Evolutionary conservation across 2,329 filamentous ascomycete species (phyloP).

Genomic region (Colletotrichum theobromicola): DNA sequence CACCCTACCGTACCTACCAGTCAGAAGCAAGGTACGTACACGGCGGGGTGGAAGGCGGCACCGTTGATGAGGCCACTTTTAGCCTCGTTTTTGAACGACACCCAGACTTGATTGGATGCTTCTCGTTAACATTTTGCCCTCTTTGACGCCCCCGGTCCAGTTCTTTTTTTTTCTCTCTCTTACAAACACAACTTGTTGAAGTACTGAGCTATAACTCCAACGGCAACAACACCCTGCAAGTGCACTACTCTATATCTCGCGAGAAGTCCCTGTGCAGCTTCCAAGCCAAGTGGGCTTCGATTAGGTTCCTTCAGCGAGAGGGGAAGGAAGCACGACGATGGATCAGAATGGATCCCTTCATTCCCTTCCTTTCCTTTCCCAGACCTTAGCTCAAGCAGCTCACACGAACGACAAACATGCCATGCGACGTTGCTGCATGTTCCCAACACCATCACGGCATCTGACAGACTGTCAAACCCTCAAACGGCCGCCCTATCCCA

Average conservation of each 20-base stretch:
- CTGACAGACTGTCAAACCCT: not conserved
- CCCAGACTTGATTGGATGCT: not conserved
- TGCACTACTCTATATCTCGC: too few species aligned
- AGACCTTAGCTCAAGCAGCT: not conserved
- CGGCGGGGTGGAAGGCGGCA: not conserved
- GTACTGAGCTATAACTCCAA: not conserved
- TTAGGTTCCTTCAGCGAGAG: not conserved
- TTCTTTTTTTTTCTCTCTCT: not conserved
- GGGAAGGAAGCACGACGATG: not conserved
- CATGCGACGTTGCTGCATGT: not conserved
- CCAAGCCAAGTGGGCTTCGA: not conserved
- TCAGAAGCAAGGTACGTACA: not conserved
- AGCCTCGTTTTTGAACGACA: not conserved
- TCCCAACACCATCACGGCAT: not conserved
- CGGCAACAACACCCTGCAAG: not conserved
- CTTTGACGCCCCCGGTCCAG: not conserved
- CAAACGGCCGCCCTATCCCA: not conserved
- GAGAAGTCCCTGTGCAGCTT: not conserved
- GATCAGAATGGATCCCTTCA: not conserved
- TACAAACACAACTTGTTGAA: too few species aligned
- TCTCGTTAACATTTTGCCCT: not conserved
- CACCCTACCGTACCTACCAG: too few species aligned
- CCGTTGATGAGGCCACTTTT: slow-evolving; percentile 17
- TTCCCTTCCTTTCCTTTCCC: not conserved
- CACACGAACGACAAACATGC: not conserved